Evolutionary conservation across 305 asterid species (phyloP), one percentile per base, ranked within the genome.

Genomic region (Fraxinus angustifolia): DNA sequence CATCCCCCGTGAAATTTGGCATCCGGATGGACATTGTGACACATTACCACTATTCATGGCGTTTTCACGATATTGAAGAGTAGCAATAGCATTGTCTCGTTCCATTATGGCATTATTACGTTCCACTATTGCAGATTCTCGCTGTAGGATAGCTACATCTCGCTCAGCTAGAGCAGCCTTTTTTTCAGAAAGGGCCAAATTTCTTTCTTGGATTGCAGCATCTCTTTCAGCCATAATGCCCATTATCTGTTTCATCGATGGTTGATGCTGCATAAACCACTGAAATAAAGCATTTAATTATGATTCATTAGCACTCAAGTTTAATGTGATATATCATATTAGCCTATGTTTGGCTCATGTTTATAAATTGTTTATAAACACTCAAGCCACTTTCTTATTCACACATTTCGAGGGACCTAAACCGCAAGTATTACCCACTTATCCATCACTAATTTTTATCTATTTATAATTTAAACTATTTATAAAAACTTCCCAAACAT

Each of bases 171-270:
- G 50, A 84, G 98, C 98, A 6, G 96, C 80, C 86, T 93, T 95
- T 68, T 95, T 95, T 80, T 95, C 99, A 2, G 99, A 92, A 78
- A 95, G 86, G 78, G 98, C 97, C 53, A 95, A 79, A 67, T 95
- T 95, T 33, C 96, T 83, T 85, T 95, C 99, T 78, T 95, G 99
- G 84, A 95, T 90, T 31, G 98, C 99, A 23, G 94, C 99, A 75
- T 95, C 99, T 81, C 99, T 80, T 83, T 95, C 99, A 1, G 96
- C 94, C 97, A 93, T 92, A 40, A 95, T 88, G 42, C 91, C 86
- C 98, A 93, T 95, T 81, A 95, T 65, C 77, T 84, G 90, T 78
- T 87, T 89, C 90, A 89, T 89, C 12, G 92, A 87, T 75, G 91
- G 91, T 79, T 88, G 91, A 78, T 89, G 90, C 85, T 85, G 91